These are phyloP conservation scores for Hypericum androsaemum DNA, from an alignment of 345 rosid species.

Conservation along the genomic window DNA sequence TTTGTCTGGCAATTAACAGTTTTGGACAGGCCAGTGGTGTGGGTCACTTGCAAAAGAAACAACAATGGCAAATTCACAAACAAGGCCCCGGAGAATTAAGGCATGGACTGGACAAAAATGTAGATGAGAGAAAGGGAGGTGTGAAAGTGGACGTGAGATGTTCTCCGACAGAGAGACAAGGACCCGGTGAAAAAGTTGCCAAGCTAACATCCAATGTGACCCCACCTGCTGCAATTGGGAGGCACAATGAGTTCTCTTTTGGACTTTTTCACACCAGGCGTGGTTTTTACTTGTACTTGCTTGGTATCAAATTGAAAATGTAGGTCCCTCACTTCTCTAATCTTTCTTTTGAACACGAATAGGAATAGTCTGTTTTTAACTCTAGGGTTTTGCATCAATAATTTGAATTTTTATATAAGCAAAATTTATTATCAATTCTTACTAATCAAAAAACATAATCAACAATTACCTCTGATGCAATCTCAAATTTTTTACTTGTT, in stretches of 20 bases:
- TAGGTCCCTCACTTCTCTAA: slow-evolving; percentile 26
- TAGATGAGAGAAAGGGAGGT: slow-evolving; percentile 5
- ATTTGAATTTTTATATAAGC: too few relatives aligned
- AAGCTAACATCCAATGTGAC: slow-evolving; percentile 49
- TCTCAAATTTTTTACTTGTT: too few relatives aligned
- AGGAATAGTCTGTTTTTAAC: too few relatives aligned
- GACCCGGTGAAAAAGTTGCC: slow-evolving; percentile 25
- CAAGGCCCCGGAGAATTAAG: slow-evolving; percentile 54
- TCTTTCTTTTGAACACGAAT: neutral
- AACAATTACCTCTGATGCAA: too few relatives aligned
- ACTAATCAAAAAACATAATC: too few relatives aligned
- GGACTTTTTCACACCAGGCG: slow-evolving; percentile 55
- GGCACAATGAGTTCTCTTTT: slow-evolving; percentile 38
- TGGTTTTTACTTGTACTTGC: slow-evolving; percentile 35
- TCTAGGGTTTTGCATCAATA: too few relatives aligned
- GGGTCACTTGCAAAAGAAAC: slow-evolving; percentile 13
- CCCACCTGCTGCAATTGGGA: slow-evolving; percentile 46
- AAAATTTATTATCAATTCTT: too few relatives aligned
- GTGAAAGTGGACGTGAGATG: slow-evolving; percentile 7
- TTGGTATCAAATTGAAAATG: neutral
- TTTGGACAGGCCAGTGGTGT: slow-evolving; percentile 12
- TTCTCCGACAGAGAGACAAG: slow-evolving; percentile 44
- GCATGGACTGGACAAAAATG: slow-evolving; percentile 24
- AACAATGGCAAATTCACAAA: slow-evolving; percentile 21
- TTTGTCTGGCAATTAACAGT: slow-evolving; percentile 20